Evolutionary conservation across 2,329 filamentous ascomycete genomes (phyloP).

Genomic region (Davidsoniella neocaledoniae): DNA sequence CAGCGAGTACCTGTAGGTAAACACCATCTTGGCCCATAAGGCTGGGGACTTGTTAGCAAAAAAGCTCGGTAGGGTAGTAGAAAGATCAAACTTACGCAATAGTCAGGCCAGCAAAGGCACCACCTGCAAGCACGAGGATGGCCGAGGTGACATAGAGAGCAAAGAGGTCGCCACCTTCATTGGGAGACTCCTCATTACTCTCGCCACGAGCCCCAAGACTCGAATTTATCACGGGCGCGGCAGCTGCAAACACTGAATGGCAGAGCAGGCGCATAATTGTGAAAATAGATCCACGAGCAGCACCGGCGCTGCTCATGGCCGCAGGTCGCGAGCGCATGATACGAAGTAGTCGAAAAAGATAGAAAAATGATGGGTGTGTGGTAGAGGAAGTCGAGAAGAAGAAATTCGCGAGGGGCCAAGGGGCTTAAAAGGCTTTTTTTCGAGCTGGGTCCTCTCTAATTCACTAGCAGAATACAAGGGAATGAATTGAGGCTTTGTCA

Average conservation of each 20-base stretch:
- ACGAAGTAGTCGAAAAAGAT: not conserved
- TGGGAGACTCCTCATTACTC: constrained; percentile 29
- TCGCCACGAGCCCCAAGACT: constrained; percentile 17
- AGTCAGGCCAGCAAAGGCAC: constrained; percentile 87
- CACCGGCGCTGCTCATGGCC: constrained; percentile 4
- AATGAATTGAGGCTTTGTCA: no score
- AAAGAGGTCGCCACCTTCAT: constrained; percentile 53
- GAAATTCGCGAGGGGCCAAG: not conserved
- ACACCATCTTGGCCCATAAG: constrained; percentile 74
- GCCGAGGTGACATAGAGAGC: constrained; percentile 65
- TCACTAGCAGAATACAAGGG: not conserved
- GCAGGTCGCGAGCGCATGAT: constrained; percentile 9
- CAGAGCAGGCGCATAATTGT: constrained; percentile 8
- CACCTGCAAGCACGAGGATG: constrained; percentile 68
- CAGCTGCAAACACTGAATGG: constrained; percentile 23
- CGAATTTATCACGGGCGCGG: constrained; percentile 25
- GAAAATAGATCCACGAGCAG: constrained; percentile 7
- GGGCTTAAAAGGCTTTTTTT: not conserved
- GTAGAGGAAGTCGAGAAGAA: no score
- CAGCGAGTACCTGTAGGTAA: constrained; percentile 85
- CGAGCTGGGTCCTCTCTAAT: not conserved
- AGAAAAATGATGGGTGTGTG: not conserved
- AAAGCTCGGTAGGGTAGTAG: not conserved
- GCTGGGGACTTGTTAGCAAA: constrained; percentile 17
- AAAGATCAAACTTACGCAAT: constrained; percentile 46